These are phyloP conservation scores for Aureobasidium sp. DNA, from an alignment of 2,329 filamentous ascomycete species.

Conservation along the genomic window DNA sequence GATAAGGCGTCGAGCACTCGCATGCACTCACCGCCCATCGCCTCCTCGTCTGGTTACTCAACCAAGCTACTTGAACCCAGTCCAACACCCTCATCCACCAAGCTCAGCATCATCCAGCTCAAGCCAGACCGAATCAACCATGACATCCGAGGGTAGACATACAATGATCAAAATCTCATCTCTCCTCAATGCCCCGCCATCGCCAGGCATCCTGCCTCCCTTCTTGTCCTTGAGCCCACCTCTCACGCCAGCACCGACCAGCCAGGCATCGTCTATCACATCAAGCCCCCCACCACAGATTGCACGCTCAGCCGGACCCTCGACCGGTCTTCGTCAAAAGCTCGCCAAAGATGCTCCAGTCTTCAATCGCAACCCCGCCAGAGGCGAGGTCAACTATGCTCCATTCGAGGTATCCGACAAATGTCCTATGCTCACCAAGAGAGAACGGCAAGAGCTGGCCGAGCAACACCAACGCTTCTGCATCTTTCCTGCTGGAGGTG, in stretches of 20 bases:
- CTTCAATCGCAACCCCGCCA: conserved; percentile 54
- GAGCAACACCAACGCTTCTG: conserved; percentile 56
- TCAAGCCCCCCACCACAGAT: conserved; percentile 23
- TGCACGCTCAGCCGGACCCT: conserved; percentile 18
- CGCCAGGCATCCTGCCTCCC: conserved; percentile 5
- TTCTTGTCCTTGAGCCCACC: conserved; percentile 21
- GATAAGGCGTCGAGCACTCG: conserved; percentile 13
- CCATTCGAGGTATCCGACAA: conserved; percentile 60
- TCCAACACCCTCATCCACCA: neutral
- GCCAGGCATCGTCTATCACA: conserved; percentile 21
- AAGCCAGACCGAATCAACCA: neutral
- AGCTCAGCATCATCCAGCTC: conserved; percentile 1
- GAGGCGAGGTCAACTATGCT: conserved; percentile 64
- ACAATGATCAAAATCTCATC: conserved; percentile 14
- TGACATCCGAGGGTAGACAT: neutral
- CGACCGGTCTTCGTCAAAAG: conserved; percentile 40
- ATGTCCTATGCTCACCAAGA: conserved; percentile 20
- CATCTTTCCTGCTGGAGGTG: conserved; percentile 57
- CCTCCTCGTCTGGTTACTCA: conserved; percentile 13
- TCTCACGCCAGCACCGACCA: conserved; percentile 24
- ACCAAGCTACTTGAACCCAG: conserved; percentile 11
- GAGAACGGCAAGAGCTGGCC: conserved; percentile 41
- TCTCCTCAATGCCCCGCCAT: conserved; percentile 15
- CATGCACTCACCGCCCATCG: conserved; percentile 14
- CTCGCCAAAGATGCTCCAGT: conserved; percentile 58